Percentiles rank a stretch among this genome's conserved stretches.
phyloP scores from a whole-genome alignment of 1,284 basidiomycete species.

The Fistulina hepatica region DNA sequence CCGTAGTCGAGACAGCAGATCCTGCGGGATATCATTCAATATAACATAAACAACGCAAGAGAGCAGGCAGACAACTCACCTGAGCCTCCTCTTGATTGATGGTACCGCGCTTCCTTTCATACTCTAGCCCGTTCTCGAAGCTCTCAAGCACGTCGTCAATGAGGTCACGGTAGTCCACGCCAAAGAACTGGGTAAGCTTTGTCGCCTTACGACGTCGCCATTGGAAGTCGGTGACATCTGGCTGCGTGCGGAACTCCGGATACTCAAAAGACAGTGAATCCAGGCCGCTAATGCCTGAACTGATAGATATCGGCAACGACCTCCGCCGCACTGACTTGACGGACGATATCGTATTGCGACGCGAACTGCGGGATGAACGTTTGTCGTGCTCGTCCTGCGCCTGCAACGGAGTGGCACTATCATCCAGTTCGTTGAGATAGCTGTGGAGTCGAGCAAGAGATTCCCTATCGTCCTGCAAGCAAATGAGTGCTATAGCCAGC shows the following conservation, averaged over 20 bases:
- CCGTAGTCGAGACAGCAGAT: conserved; percentile 48
- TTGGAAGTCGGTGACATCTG: conserved; percentile 43
- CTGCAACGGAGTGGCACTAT: conserved; percentile 15
- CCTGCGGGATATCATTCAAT: conserved; percentile 29
- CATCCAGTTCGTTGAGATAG: conserved; percentile 39
- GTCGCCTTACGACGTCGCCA: conserved; percentile 59
- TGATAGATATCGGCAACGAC: conserved; percentile 59
- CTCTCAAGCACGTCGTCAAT: conserved; percentile 67
- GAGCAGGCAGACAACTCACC: conserved; percentile 33
- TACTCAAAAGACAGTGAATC: conserved; percentile 27
- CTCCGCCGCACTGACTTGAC: conserved; percentile 48
- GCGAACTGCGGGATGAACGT: conserved; percentile 12
- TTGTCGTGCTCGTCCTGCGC: not conserved
- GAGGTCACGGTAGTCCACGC: conserved; percentile 66
- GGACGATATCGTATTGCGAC: conserved; percentile 20
- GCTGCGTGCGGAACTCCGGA: conserved; percentile 19
- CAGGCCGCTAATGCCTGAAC: too few relatives aligned
- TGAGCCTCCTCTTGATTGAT: conserved; percentile 57
- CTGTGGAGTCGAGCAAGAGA: conserved; percentile 65
- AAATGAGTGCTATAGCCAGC: conserved; percentile 7
- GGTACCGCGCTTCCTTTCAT: conserved; percentile 51
- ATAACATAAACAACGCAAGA: conserved; percentile 2
- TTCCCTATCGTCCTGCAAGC: conserved; percentile 52
- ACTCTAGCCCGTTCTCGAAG: conserved; percentile 63
- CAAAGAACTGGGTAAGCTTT: conserved; percentile 75